These are phyloP conservation scores for Botrytis pseudocinerea DNA, from an alignment of 2,329 filamentous ascomycete genomes.

Conservation along the genomic window DNA sequence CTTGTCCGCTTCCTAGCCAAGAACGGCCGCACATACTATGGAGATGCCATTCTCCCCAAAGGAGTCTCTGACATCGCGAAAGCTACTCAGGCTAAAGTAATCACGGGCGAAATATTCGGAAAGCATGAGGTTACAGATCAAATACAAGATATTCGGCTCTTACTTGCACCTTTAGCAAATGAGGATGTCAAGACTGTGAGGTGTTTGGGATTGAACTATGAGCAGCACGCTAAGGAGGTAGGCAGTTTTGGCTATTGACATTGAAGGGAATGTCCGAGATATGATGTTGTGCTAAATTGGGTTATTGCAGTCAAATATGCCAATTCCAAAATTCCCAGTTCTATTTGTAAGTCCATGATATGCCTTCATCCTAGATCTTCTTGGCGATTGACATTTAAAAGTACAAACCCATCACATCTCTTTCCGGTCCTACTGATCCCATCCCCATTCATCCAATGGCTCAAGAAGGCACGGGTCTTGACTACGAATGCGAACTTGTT, in stretches of 20 bases:
- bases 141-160: constrained; percentile 53
- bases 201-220: constrained; percentile 72
- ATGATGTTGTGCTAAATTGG: not conserved
- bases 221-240: constrained; percentile 67
- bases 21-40: constrained; percentile 70
- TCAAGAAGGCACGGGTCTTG: constrained; percentile 65
- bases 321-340: constrained; percentile 69
- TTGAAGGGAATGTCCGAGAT: not conserved
- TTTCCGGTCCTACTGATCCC: constrained; percentile 63
- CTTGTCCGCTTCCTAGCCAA: constrained; percentile 73
- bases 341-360: constrained; percentile 54
- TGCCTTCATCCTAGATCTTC: not conserved
- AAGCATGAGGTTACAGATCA: constrained; percentile 63
- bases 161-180: constrained; percentile 64
- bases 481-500: constrained; percentile 81
- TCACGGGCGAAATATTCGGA: constrained; percentile 66
- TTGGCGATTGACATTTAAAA: not conserved
- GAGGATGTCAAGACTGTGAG: constrained; percentile 66
- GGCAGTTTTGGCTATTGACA: not conserved
- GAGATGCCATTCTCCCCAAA: constrained; percentile 68
- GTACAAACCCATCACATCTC: constrained; percentile 67
- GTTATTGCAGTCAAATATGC: constrained; percentile 57
- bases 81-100: constrained; percentile 60
- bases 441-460: constrained; percentile 67
- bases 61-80: constrained; percentile 62